Evolutionary conservation across 2,329 filamentous ascomycete genomes (phyloP).

Genomic region (Onygenales sp.): DNA sequence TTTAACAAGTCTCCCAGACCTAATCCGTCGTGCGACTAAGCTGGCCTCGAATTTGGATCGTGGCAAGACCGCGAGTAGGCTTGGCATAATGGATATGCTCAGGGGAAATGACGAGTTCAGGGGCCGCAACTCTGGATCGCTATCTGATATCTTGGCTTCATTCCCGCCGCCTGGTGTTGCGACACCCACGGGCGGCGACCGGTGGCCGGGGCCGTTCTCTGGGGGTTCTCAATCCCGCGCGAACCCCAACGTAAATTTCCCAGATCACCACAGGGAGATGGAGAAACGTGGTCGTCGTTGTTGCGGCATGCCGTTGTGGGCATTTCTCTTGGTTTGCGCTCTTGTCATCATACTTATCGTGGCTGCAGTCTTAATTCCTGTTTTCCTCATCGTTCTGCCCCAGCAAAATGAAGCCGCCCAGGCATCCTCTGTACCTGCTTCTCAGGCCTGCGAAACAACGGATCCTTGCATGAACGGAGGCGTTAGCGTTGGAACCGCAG

Average conservation of each 20-base stretch:
- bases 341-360: slow-evolving; percentile 63
- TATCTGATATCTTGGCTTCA: slow-evolving; percentile 56
- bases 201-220: slow-evolving; percentile 31
- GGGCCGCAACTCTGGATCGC: slow-evolving; percentile 41
- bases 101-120: slow-evolving; percentile 22
- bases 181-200: slow-evolving; percentile 30
- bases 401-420: slow-evolving; percentile 30
- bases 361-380: slow-evolving; percentile 72
- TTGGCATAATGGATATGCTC: slow-evolving; percentile 43
- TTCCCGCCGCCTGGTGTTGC: slow-evolving; percentile 52
- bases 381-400: slow-evolving; percentile 52
- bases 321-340: slow-evolving; percentile 58
- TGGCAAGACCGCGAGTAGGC: slow-evolving; percentile 56
- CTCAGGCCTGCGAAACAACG: slow-evolving; percentile 22
- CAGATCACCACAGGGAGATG: slow-evolving; percentile 13
- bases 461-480: slow-evolving; percentile 72
- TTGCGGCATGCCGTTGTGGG: slow-evolving; percentile 77
- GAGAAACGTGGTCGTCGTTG: slow-evolving; percentile 48
- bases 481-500: slow-evolving; percentile 57
- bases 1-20: slow-evolving; percentile 80
- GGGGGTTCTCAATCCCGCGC: slow-evolving; percentile 22
- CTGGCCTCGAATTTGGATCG: slow-evolving; percentile 81
- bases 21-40: slow-evolving; percentile 80
- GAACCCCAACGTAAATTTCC: slow-evolving; percentile 10
- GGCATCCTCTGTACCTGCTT: slow-evolving; percentile 24